Evolutionary conservation across 1,284 basidiomycete genomes (phyloP).

Genomic region (Cryptococcus sp.): DNA sequence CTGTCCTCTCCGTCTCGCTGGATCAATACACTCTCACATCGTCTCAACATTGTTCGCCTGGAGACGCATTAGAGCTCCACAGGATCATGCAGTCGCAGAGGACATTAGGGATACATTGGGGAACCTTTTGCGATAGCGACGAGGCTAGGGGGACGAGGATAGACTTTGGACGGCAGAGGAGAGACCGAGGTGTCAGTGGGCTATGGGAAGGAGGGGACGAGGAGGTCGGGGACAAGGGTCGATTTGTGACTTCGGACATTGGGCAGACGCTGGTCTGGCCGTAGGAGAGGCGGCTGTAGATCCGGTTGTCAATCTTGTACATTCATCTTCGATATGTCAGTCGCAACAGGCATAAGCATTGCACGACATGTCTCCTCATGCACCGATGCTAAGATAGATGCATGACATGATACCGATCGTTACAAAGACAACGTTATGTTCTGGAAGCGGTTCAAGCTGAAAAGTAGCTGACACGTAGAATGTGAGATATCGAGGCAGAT

Average conservation of each 20-base stretch:
- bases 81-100: slow-evolving; percentile 27
- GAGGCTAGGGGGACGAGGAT: slow-evolving; percentile 43
- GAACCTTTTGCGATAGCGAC: slow-evolving; percentile 45
- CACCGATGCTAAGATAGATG: too few relatives aligned
- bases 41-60: slow-evolving; percentile 42
- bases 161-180: slow-evolving; percentile 39
- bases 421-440: too few relatives aligned
- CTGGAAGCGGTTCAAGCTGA: too few relatives aligned
- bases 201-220: slow-evolving; percentile 25
- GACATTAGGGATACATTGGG: slow-evolving; percentile 45
- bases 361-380: too few relatives aligned
- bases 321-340: too few relatives aligned
- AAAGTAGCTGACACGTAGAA: too few relatives aligned
- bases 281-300: not conserved
- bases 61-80: slow-evolving; percentile 43
- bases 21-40: slow-evolving; percentile 47
- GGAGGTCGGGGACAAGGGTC: slow-evolving; percentile 17
- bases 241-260: slow-evolving; percentile 42
- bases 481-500: too few relatives aligned
- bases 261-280: slow-evolving; percentile 37
- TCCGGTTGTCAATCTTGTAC: too few relatives aligned
- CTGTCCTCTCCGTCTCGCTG: slow-evolving; percentile 39
- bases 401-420: too few relatives aligned
- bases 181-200: slow-evolving; percentile 23
- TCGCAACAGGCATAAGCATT: too few relatives aligned